These are phyloP conservation scores for Colletotrichum sidae DNA, from an alignment of 2,329 filamentous ascomycete species.

Conservation along the genomic window DNA sequence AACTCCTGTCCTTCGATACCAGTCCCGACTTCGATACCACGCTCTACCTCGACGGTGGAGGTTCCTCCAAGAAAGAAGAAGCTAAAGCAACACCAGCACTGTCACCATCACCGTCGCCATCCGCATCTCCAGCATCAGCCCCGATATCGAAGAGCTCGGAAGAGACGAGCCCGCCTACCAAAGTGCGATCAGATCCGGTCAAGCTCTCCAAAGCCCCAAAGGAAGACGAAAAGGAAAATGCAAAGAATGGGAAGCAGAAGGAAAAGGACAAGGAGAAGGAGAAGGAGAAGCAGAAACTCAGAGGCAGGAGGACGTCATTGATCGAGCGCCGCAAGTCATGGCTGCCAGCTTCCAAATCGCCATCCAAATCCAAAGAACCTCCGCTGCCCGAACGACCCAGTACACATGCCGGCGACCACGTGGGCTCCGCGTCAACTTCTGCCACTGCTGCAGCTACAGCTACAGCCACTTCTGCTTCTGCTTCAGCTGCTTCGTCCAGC, in stretches of 20 bases:
- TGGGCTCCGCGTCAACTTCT: conserved; percentile 5
- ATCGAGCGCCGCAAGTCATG: conserved; percentile 64
- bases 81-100: no score
- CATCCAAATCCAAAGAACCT: conserved; percentile 49
- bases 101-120: no score
- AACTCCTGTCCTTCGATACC: conserved; percentile 65
- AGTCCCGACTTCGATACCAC: conserved; percentile 61
- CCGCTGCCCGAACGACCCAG: conserved; percentile 42
- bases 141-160: conserved; percentile 45
- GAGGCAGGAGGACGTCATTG: conserved; percentile 57
- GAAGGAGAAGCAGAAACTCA: conserved; percentile 15
- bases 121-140: background rate
- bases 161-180: conserved; percentile 37
- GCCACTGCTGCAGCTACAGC: background rate
- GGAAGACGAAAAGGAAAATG: conserved; percentile 33
- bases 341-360: conserved; percentile 60
- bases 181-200: conserved; percentile 15
- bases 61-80: conserved; percentile 27
- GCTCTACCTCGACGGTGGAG: conserved; percentile 51
- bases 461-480: conserved; percentile 7
- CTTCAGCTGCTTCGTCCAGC: conserved; percentile 27
- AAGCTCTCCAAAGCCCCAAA: conserved; percentile 20
- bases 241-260: conserved; percentile 32
- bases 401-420: conserved; percentile 35
- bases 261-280: conserved; percentile 29